These are phyloP conservation scores for Fusarium sp. DNA, from an alignment of 2,329 filamentous ascomycete species.

Conservation along the genomic window DNA sequence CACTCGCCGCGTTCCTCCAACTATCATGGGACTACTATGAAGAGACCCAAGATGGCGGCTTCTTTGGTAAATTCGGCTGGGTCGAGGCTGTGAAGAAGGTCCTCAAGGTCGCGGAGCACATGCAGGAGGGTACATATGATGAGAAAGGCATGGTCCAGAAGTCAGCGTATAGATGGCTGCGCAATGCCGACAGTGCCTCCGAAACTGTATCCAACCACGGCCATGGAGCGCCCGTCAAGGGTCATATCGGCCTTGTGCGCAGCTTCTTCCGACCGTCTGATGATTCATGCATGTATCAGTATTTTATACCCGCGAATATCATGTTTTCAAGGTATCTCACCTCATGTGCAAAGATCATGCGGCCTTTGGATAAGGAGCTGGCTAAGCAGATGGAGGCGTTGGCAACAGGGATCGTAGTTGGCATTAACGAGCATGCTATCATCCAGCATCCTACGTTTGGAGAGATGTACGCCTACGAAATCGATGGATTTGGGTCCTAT, in stretches of 20 bases:
- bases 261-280: conserved; percentile 93
- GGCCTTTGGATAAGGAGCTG: conserved; percentile 64
- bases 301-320: conserved; percentile 92
- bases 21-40: conserved; percentile 85
- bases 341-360: conserved; percentile 63
- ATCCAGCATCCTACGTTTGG: conserved; percentile 73
- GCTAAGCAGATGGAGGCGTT: conserved; percentile 71
- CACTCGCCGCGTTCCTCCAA: conserved; percentile 87
- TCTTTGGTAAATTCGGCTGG: conserved; percentile 83
- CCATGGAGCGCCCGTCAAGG: conserved; percentile 83
- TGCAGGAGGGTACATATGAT: conserved; percentile 83
- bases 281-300: conserved; percentile 87
- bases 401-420: conserved; percentile 71
- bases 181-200: conserved; percentile 79
- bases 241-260: conserved; percentile 84
- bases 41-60: conserved; percentile 78
- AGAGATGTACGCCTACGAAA: conserved; percentile 77
- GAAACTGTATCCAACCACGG: conserved; percentile 86
- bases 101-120: conserved; percentile 76
- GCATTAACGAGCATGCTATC: conserved; percentile 79
- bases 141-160: conserved; percentile 68
- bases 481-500: conserved; percentile 76
- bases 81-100: conserved; percentile 79
- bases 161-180: conserved; percentile 82
- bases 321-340: conserved; percentile 79